These are phyloP conservation scores for Solanum ossicruentum DNA, from an alignment of 257 asterid species.

Conservation along the genomic window DNA sequence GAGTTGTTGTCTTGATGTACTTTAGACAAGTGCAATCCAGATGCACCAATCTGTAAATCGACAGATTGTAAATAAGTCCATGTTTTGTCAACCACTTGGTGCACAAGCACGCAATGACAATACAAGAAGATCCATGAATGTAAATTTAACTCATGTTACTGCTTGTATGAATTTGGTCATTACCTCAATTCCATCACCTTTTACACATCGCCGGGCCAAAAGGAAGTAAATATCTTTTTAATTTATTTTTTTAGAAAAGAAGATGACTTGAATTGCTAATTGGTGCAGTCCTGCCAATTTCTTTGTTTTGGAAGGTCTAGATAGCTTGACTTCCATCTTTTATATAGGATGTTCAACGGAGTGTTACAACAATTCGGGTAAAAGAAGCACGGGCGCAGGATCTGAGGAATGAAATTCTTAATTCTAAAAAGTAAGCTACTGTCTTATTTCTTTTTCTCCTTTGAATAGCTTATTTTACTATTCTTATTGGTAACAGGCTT, in stretches of 20 bases:
- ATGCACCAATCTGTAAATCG: too few species aligned
- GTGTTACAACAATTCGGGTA: conserved; percentile 70
- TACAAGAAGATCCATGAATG: not conserved
- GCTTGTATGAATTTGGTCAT: not conserved
- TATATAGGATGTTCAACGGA: conserved; percentile 82
- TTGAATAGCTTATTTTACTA: not conserved
- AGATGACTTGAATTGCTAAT: not conserved
- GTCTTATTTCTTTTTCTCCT: not conserved
- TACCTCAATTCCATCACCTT: not conserved
- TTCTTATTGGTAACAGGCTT: not conserved
- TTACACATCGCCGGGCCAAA: not conserved
- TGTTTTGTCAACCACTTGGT: not conserved
- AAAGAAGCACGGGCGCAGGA: conserved; percentile 86
- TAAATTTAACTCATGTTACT: not conserved
- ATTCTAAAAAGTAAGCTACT: conserved; percentile 67
- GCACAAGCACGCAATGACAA: not conserved
- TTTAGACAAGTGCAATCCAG: too few species aligned
- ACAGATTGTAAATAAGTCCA: not conserved
- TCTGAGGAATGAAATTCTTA: conserved; percentile 86
- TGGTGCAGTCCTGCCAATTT: not conserved
- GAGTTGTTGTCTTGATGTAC: too few species aligned
- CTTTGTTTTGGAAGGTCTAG: not conserved
- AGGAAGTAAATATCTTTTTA: not conserved
- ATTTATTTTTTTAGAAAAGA: not conserved
- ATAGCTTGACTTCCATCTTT: not conserved